A percentile compares a stretch with the other conserved stretches of the same genome.
Evolutionary conservation across 352 stramenopile species (phyloP).

Genomic region (Saprolegnia diclina): DNA sequence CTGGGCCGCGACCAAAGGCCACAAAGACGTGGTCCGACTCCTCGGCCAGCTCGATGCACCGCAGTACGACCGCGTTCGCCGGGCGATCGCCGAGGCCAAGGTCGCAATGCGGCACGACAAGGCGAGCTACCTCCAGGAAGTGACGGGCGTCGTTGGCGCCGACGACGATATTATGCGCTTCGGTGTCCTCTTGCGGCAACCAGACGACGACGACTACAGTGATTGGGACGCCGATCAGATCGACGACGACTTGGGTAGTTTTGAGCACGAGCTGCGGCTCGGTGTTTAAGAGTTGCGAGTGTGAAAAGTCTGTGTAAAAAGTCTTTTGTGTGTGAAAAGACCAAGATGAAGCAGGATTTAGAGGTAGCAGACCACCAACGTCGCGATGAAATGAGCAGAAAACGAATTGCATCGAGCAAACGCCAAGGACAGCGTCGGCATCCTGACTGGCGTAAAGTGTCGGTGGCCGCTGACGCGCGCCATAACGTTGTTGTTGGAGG

Average conservation of each 20-base stretch:
- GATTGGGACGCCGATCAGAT: not conserved
- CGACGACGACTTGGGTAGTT: not conserved
- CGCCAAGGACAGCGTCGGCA: too few relatives aligned
- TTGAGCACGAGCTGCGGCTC: not conserved
- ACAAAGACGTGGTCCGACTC: conserved; percentile 29
- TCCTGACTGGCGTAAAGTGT: too few relatives aligned
- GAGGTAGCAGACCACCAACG: too few relatives aligned
- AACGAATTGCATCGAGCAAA: too few relatives aligned
- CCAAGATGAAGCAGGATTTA: not conserved
- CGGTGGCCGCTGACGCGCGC: too few relatives aligned
- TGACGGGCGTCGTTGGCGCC: not conserved
- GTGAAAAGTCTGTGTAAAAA: too few relatives aligned
- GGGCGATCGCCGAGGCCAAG: not conserved
- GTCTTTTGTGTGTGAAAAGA: not conserved
- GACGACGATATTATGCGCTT: not conserved
- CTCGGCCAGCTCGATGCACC: not conserved
- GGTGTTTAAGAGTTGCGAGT: not conserved
- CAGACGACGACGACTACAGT: not conserved
- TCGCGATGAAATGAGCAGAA: too few relatives aligned
- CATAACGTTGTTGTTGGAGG: too few relatives aligned
- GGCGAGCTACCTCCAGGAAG: not conserved
- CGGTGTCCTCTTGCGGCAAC: not conserved
- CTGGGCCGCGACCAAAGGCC: not conserved
- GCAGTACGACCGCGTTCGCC: not conserved
- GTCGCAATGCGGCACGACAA: not conserved